phyloP scores from a whole-genome alignment of 768 basidiomycete species.

The Paxillus ammoniavirescens region DNA sequence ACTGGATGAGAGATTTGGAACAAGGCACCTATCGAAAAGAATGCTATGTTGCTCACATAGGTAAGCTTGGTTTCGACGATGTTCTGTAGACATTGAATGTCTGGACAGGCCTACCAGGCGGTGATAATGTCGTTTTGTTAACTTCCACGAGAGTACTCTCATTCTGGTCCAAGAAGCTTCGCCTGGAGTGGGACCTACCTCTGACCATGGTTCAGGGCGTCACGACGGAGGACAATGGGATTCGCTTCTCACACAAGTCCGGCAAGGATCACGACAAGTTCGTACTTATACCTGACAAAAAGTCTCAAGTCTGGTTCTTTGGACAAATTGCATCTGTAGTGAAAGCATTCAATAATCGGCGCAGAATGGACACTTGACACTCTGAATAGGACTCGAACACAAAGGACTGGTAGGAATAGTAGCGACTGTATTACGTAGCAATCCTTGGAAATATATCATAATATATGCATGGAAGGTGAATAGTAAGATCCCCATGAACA shows the following conservation, averaged over 20 bases:
- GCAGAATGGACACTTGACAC: slow-evolving; percentile 58
- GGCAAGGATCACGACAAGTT: slow-evolving; percentile 77
- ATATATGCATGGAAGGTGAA: slow-evolving; percentile 28
- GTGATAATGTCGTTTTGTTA: slow-evolving; percentile 77
- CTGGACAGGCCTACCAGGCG: slow-evolving; percentile 63
- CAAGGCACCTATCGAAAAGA: slow-evolving; percentile 85
- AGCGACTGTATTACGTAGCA: slow-evolving; percentile 22
- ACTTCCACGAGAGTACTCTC: slow-evolving; percentile 78
- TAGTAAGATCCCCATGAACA: slow-evolving; percentile 19
- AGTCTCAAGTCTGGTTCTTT: slow-evolving; percentile 80
- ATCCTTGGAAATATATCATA: slow-evolving; percentile 15
- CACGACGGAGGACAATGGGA: slow-evolving; percentile 86
- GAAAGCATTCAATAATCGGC: slow-evolving; percentile 69
- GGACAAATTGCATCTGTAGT: slow-evolving; percentile 73
- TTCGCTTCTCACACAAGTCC: slow-evolving; percentile 79
- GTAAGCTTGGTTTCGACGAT: slow-evolving; percentile 42
- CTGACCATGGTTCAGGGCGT: slow-evolving; percentile 85
- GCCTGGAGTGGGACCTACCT: slow-evolving; percentile 89
- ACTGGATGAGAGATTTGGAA: slow-evolving; percentile 95
- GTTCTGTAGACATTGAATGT: slow-evolving; percentile 9
- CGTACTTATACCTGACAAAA: slow-evolving; percentile 72
- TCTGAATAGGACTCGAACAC: slow-evolving; percentile 1
- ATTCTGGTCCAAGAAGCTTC: slow-evolving; percentile 82
- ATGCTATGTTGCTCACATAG: slow-evolving; percentile 88
- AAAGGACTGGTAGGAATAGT: slow-evolving; percentile 15